These are phyloP conservation scores for Lasiosphaeria miniovina DNA, from an alignment of 495 filamentous ascomycete species.

Conservation along the genomic window DNA sequence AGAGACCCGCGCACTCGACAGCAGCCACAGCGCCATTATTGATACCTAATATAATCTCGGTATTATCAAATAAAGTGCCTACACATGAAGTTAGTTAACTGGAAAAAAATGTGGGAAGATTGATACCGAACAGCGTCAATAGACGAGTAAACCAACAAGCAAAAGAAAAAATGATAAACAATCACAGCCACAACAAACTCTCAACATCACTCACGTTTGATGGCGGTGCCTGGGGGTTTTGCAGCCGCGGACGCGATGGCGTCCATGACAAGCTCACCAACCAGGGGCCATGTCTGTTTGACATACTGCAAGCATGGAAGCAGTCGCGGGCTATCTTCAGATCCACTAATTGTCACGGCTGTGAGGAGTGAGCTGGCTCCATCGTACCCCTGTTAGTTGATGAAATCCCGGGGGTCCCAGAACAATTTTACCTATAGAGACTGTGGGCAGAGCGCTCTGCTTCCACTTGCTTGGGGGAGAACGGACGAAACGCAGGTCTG, in stretches of 20 bases:
- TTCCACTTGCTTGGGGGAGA: conserved; percentile 6
- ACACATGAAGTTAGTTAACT: background rate
- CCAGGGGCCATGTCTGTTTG: conserved; percentile 8
- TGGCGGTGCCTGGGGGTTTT: background rate
- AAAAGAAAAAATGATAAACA: background rate
- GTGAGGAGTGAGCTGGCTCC: conserved; percentile 4
- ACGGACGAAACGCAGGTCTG: background rate
- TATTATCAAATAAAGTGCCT: conserved; percentile 5
- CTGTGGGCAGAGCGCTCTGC: conserved; percentile 4
- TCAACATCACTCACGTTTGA: background rate
- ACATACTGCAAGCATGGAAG: conserved; percentile 1
- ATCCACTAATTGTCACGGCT: conserved; percentile 3
- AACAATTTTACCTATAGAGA: background rate
- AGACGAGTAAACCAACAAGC: background rate
- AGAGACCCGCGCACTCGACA: conserved; percentile 4
- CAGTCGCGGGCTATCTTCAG: background rate
- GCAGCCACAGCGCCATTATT: background rate
- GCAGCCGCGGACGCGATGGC: background rate
- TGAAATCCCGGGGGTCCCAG: conserved; percentile 8
- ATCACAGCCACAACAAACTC: background rate
- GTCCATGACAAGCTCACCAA: conserved; percentile 4
- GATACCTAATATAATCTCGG: background rate
- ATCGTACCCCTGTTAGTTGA: conserved; percentile 4
- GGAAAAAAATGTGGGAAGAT: background rate
- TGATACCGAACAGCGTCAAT: background rate